Evolutionary conservation across 305 asterid species (phyloP), one percentile per base, ranked within the genome.

Genomic region (Fraxinus dipetala): DNA sequence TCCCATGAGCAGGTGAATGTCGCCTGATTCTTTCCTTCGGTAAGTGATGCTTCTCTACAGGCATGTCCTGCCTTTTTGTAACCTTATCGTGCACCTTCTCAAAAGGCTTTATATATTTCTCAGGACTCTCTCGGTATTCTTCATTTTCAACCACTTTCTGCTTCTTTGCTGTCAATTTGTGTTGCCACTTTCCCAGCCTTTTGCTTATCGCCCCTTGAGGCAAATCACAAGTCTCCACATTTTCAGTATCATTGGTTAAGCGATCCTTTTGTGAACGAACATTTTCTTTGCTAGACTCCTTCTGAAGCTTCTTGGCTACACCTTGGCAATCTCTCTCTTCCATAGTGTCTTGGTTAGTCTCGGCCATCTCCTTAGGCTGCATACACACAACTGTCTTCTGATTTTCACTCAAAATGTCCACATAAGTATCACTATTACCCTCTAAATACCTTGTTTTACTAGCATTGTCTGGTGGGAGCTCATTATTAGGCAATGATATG

Each of bases 401-500:
- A 72, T 72, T 54, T 43, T 45, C 76, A 84, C 73, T 80, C 61
- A 28, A 38, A 81, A 72, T 81, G 34, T 43, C 56, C 38, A 79
- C 79, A 7, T 81, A 38, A 77, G 59, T 43, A 31, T 76, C 13
- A 72, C 20, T 54, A 56, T 56, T 14, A 26, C 77, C 61, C 67
- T 24, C 36, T 26, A 59, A 32, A 38, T 32, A 43, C 79, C 79
- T 80, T 30, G 74, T 82, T 83, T 85, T 84, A 80, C 88, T 69
- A 31, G 85, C 81, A 78, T 20, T 43, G 8, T 78, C 82, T 54
- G 74, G 61, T 35, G n/a, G 75, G 35, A 72, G 75, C 82, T 75
- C 63, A 43, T 78, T 14, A 78, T 72, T 51, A 65, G 86, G 78
- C 76, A 83, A 76, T 36, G 75, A 32, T 72, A 28, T 35, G 30